Conservation (phyloP, 768 basidiomycete species). For the Amylocystis lapponica region DNA sequence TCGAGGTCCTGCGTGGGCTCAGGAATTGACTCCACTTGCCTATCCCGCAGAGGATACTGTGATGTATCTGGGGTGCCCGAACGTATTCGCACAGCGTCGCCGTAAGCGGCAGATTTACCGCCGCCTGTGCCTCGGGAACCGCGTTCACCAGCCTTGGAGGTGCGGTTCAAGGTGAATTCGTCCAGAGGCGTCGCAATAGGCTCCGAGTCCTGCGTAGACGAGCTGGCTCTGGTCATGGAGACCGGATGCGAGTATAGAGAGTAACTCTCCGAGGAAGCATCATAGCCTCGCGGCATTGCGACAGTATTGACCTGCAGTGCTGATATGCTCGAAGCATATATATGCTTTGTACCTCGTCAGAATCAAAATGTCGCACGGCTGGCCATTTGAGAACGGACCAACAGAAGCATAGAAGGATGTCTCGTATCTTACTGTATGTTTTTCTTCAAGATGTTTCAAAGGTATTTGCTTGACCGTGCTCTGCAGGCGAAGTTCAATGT, state of each 20-base stretch:
- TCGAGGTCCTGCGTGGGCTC: constrained; percentile 4
- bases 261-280: constrained; percentile 4
- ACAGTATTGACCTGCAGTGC: no score
- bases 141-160: neutral
- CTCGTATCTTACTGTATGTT: no score
- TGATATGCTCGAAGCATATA: no score
- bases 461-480: no score
- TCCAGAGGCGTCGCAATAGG: constrained; percentile 3
- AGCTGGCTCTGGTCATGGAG: constrained; percentile 5
- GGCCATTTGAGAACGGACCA: no score
- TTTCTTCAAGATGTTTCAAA: no score
- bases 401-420: no score
- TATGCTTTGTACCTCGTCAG: no score
- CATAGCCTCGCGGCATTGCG: neutral
- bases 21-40: neutral
- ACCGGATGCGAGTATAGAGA: constrained; percentile 4
- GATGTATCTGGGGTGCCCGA: neutral
- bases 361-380: no score
- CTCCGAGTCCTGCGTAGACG: constrained; percentile 1
- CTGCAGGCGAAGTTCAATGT: no score
- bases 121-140: neutral
- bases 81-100: neutral
- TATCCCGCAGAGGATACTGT: neutral
- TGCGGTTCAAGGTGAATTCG: neutral
- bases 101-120: neutral